Evolutionary conservation across 176 grass and related monocot genomes (phyloP).

Genomic region (Chloris gayana): DNA sequence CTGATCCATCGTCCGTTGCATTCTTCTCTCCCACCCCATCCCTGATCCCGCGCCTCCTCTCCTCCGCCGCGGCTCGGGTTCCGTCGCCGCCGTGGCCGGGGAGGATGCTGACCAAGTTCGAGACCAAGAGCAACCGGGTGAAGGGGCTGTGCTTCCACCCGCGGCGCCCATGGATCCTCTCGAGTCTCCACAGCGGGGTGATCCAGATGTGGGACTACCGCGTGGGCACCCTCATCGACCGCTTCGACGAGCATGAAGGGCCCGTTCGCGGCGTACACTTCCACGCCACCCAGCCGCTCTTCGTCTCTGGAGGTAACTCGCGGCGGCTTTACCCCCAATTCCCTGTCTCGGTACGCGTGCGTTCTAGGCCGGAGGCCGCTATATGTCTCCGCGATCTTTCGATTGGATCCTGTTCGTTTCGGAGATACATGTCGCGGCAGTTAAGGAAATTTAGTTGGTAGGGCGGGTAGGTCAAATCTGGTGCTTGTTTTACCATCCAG

Average conservation of each 20-base stretch:
- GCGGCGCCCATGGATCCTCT: slow-evolving; percentile 83
- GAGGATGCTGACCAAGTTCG: neutral
- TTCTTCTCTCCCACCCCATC: neutral
- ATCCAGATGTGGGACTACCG: slow-evolving; percentile 97
- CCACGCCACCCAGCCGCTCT: slow-evolving; percentile 93
- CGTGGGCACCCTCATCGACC: slow-evolving; percentile 90
- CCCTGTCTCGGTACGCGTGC: neutral
- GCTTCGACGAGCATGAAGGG: slow-evolving; percentile 94
- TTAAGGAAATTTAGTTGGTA: slow-evolving; percentile 26
- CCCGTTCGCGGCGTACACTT: slow-evolving; percentile 90
- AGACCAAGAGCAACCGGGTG: slow-evolving; percentile 88
- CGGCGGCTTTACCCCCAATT: neutral
- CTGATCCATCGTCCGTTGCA: neutral
- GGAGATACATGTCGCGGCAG: neutral
- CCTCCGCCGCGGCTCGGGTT: neutral
- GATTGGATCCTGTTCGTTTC: slow-evolving; percentile 16
- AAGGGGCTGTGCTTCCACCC: slow-evolving; percentile 88
- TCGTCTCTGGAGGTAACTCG: slow-evolving; percentile 91
- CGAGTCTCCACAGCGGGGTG: slow-evolving; percentile 88
- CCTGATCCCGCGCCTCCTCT: neutral
- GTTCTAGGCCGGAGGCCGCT: neutral
- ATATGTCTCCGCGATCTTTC: slow-evolving; percentile 22
- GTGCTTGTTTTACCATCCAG: neutral
- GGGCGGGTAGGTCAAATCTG: slow-evolving; percentile 39
- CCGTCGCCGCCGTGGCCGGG: neutral